Evolutionary conservation across 176 grass and related monocot species (phyloP).

Genomic region (Juncus inflexus): DNA sequence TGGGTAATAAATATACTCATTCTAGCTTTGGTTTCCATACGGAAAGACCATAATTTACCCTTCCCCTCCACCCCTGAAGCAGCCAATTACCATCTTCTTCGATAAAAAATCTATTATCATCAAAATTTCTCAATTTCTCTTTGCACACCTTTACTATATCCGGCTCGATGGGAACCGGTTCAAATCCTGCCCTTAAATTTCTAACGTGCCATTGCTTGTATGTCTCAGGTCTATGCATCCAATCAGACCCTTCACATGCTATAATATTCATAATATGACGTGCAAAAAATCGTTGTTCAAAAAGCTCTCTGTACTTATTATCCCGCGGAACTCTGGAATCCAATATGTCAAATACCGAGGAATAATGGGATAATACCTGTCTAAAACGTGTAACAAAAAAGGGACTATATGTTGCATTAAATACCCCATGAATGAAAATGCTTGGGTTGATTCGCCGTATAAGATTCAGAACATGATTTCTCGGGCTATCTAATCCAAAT

Average conservation of each 20-base stretch:
- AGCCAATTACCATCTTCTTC: not conserved
- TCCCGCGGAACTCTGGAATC: not conserved
- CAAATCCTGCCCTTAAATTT: not conserved
- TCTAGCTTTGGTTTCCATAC: constrained; percentile 15
- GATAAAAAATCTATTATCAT: not conserved
- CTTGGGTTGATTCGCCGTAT: not conserved
- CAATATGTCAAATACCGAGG: not conserved
- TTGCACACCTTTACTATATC: not conserved
- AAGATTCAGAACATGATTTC: constrained; percentile 1
- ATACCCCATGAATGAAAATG: not conserved
- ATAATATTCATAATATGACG: not conserved
- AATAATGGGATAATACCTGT: constrained; percentile 1
- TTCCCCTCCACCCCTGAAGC: constrained; percentile 12
- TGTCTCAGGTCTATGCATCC: not conserved
- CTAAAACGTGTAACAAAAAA: constrained; percentile 11
- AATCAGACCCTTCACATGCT: constrained; percentile 21
- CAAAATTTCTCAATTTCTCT: not conserved
- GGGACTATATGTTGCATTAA: not conserved
- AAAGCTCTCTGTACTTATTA: not conserved
- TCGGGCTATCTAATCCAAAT: too few relatives aligned
- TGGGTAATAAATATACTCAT: not conserved
- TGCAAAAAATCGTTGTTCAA: not conserved
- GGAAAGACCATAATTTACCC: not conserved
- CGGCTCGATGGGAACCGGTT: constrained; percentile 10
- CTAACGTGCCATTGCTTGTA: too few relatives aligned